Percentiles rank a stretch among this genome's conserved stretches.
Evolutionary conservation across 129 eudicot genomes (phyloP).

Genomic region (sunflower (Helianthus annuus)): HanXRQr2.0-SUNRISE NC_035444.2:2048089-2048588

Average conservation of each 20-base stretch:
- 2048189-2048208: conserved; percentile 20
- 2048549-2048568: conserved; percentile 43
- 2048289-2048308: conserved; percentile 44
- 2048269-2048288: conserved; percentile 40
- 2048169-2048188: neutral
- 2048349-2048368: conserved; percentile 19
- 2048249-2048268: conserved; percentile 44
- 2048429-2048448: conserved; percentile 69
- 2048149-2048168: too few species aligned
- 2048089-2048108: too few species aligned
- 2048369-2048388: conserved; percentile 3
- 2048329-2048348: conserved; percentile 27
- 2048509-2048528: conserved; percentile 52
- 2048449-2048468: conserved; percentile 56
- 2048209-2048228: conserved; percentile 31
- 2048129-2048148: too few species aligned
- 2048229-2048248: conserved; percentile 24
- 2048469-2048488: conserved; percentile 52
- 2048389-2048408: conserved; percentile 3
- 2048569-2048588: conserved; percentile 77
- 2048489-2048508: conserved; percentile 55
- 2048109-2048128: too few species aligned
- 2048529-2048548: conserved; percentile 53
- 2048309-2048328: conserved; percentile 53
- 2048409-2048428: conserved; percentile 56